phyloP scores from a whole-genome alignment of 1,284 basidiomycete species.

The Apiotrichum laibachii region DNA sequence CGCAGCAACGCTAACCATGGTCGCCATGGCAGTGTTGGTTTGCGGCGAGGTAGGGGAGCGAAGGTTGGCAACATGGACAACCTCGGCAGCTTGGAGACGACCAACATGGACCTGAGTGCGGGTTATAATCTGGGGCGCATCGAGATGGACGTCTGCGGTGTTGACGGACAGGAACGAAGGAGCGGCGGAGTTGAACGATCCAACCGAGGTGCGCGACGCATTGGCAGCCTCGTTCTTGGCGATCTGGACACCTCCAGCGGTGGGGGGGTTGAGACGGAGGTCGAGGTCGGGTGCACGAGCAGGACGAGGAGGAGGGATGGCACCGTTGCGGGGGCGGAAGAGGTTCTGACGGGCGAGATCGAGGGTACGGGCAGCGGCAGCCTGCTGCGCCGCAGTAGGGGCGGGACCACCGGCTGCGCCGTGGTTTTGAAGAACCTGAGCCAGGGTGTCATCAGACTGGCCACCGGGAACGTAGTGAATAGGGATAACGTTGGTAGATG shows the following conservation, averaged over 20 bases:
- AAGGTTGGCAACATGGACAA: conserved; percentile 41
- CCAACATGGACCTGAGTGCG: conserved; percentile 49
- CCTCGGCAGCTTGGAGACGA: conserved; percentile 48
- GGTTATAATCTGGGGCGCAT: conserved; percentile 51
- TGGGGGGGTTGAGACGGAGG: conserved; percentile 38
- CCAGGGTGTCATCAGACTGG: conserved; percentile 24
- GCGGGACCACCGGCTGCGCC: conserved; percentile 13
- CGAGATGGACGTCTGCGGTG: conserved; percentile 44
- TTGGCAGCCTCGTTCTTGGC: conserved; percentile 11
- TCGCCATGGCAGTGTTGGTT: background rate
- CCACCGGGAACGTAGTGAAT: conserved; percentile 50
- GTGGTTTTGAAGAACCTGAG: conserved; percentile 10
- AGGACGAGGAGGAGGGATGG: conserved; percentile 39
- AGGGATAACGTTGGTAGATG: conserved; percentile 49
- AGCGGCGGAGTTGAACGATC: conserved; percentile 35
- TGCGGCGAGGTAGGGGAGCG: background rate
- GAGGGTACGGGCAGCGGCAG: conserved; percentile 37
- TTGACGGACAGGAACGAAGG: conserved; percentile 48
- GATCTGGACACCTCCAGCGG: background rate
- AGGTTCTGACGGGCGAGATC: conserved; percentile 47
- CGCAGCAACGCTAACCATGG: background rate
- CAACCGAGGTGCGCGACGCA: conserved; percentile 35
- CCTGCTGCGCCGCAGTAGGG: conserved; percentile 11
- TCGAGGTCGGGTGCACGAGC: conserved; percentile 51
- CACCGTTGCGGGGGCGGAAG: conserved; percentile 26